Evolutionary conservation across 345 rosid species (phyloP), one percentile per base, ranked within the genome.

Genomic region (Capsella bursapastoris): DNA sequence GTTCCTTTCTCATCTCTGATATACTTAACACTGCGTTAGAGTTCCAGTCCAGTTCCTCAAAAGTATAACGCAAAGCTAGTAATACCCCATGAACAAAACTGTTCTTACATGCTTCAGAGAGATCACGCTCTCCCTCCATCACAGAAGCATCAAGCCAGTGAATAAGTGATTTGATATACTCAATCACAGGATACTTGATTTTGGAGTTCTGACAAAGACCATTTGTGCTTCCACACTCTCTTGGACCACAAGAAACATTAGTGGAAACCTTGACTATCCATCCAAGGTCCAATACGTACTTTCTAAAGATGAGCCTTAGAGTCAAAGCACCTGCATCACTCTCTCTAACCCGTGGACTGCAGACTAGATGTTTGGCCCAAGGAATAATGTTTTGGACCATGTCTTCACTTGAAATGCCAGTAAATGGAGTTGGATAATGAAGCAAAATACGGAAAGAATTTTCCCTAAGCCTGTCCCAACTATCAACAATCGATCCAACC

Each of bases 341-440:
- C 87, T 94, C 98, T 78, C 98, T 89, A 70, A 94, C 98, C 60
- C 97, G 97, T 75, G 98, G 91, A 75, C 97, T 90, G 74, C 92
- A 88, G 69, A 94, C 96, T 80, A 94, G 82, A 29, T 83, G 81
- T 82, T 90, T 87, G 62, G 98, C 96, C 97, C 97, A 91, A 41
- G 75, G 67, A 72, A 90, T 85, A 73, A 91, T 75, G 65, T 73
- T 86, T 73, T 81, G 81, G 77, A 89, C 90, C 91, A 82, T 86
- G 63, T 82, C 84, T 62, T 84, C 87, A 76, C 84, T 82, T 70
- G 93, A 84, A 79, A 94, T 78, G 44, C 98, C 97, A 43, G 97
- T 97, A 81, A 94, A 95, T 8, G 97, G 98, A 57, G 86, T 91
- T 32, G 98, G 97, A 79, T 86, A 94, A 79, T 85, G 83, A 43